Evolutionary conservation across 2,329 filamentous ascomycete species (phyloP).

Genomic region (Cadophora malorum): DNA sequence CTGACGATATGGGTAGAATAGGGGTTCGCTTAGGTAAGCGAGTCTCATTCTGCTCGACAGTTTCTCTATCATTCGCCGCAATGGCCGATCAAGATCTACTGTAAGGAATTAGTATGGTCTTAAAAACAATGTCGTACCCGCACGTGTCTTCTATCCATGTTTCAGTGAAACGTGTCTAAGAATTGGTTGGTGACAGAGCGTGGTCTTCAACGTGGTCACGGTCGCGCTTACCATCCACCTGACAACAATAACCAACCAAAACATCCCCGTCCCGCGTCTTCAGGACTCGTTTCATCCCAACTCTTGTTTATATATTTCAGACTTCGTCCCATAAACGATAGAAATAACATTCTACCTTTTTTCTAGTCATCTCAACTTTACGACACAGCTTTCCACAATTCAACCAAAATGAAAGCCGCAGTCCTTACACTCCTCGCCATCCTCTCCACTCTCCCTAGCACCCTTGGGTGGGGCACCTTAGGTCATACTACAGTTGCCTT

Average conservation of each 20-base stretch:
- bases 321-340: neutral
- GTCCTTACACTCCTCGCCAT: constrained; percentile 1
- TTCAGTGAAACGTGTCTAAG: constrained; percentile 16
- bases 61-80: neutral
- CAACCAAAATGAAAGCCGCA: constrained; percentile 15
- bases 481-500: constrained; percentile 72
- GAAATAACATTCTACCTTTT: neutral
- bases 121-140: neutral
- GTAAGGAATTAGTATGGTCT: neutral
- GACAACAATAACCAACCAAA: constrained; percentile 29
- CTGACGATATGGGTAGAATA: too few species aligned
- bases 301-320: constrained; percentile 16
- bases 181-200: constrained; percentile 13
- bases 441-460: constrained; percentile 25
- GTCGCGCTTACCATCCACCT: constrained; percentile 22
- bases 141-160: neutral
- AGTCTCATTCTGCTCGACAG: too few species aligned
- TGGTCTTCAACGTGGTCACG: constrained; percentile 13
- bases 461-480: constrained; percentile 49
- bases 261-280: neutral
- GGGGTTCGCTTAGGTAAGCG: too few species aligned
- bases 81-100: neutral
- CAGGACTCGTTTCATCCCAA: constrained; percentile 13
- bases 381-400: neutral
- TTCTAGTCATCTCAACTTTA: neutral